Evolutionary conservation across 768 basidiomycete genomes (phyloP).

Genomic region (Termitomyces sp.): DNA sequence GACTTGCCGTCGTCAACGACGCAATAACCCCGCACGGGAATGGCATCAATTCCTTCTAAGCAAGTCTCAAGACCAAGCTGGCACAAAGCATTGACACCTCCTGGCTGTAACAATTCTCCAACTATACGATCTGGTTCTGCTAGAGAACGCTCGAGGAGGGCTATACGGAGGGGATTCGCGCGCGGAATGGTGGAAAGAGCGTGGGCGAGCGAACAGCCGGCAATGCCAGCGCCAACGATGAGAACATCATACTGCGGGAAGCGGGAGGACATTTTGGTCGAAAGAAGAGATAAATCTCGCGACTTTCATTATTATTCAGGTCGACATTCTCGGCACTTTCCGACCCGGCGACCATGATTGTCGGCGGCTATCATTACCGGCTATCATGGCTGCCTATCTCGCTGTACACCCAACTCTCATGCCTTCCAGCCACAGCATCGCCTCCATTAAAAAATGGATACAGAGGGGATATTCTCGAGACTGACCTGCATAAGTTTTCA

Average conservation of each 20-base stretch:
- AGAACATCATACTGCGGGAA: slow-evolving; percentile 57
- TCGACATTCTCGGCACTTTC: slow-evolving; percentile 1
- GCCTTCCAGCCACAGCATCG: slow-evolving; percentile 86
- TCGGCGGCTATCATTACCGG: too few species aligned
- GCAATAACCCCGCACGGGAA: slow-evolving; percentile 82
- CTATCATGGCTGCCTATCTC: too few species aligned
- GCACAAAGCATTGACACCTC: slow-evolving; percentile 71
- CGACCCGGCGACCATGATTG: background rate
- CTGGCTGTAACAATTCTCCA: slow-evolving; percentile 94
- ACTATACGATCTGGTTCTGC: slow-evolving; percentile 95
- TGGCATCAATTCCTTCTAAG: slow-evolving; percentile 84
- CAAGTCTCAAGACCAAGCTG: slow-evolving; percentile 72
- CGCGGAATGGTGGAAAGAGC: slow-evolving; percentile 63
- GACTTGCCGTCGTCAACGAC: slow-evolving; percentile 59
- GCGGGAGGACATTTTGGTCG: background rate
- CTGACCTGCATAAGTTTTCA: slow-evolving; percentile 66
- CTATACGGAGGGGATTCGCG: slow-evolving; percentile 61
- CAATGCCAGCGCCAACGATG: slow-evolving; percentile 90
- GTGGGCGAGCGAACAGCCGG: slow-evolving; percentile 83
- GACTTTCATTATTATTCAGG: background rate
- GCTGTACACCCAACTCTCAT: slow-evolving; percentile 50
- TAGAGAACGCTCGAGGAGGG: slow-evolving; percentile 86
- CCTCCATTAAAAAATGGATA: slow-evolving; percentile 27
- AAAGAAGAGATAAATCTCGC: background rate
- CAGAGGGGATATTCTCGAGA: background rate